Conservation (phyloP, 768 basidiomycete genomes). For the Rhizopogon salebrosus region DNA sequence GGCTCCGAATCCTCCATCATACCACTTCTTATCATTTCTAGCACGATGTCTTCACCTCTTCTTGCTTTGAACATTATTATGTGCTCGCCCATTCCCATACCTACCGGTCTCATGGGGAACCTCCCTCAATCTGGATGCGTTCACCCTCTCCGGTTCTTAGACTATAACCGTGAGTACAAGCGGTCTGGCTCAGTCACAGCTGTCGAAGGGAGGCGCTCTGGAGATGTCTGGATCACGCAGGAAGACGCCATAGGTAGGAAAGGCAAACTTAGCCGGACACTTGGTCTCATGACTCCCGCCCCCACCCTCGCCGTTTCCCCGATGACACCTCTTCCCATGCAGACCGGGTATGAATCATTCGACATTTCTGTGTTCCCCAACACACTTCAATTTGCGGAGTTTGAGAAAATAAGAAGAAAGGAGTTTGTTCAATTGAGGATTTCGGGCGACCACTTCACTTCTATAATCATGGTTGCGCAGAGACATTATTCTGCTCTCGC, state of each 20-base stretch:
- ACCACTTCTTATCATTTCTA: conserved; percentile 51
- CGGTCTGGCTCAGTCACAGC: conserved; percentile 59
- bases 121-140: conserved; percentile 38
- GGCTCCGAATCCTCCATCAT: conserved; percentile 33
- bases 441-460: conserved; percentile 41
- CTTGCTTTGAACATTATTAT: conserved; percentile 57
- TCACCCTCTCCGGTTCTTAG: conserved; percentile 36
- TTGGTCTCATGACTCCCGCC: conserved; percentile 57
- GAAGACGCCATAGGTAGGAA: conserved; percentile 71
- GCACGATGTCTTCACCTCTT: conserved; percentile 65
- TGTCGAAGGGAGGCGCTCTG: conserved; percentile 65
- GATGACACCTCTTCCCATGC: conserved; percentile 55
- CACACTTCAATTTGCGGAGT: conserved; percentile 54
- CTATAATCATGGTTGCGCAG: conserved; percentile 67
- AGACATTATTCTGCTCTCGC: conserved; percentile 69
- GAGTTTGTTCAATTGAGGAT: conserved; percentile 53
- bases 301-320: conserved; percentile 66
- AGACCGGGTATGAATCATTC: conserved; percentile 43
- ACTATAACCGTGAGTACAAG: conserved; percentile 41
- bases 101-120: conserved; percentile 40
- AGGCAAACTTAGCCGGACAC: conserved; percentile 51
- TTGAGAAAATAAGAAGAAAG: conserved; percentile 44
- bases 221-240: conserved; percentile 69
- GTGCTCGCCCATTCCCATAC: conserved; percentile 61
- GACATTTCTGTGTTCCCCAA: conserved; percentile 35